Percentiles rank a stretch among this genome's conserved stretches.
These are phyloP conservation scores for Podospora comata DNA, from an alignment of 495 filamentous ascomycete species.

Conservation along the genomic window DNA sequence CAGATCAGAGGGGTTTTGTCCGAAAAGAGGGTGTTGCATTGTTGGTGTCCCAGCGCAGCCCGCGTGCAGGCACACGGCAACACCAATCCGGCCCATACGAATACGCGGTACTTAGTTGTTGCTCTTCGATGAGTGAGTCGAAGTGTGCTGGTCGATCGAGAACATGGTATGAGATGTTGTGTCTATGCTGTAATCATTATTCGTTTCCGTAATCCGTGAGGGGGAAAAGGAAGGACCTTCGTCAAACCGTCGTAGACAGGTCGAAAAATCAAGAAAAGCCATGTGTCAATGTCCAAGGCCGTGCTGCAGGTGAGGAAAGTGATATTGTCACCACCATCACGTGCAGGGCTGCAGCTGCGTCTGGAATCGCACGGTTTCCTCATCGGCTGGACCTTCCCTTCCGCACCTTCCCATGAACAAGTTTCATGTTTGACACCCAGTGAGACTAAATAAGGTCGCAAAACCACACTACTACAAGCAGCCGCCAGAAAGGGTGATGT, in stretches of 20 bases:
- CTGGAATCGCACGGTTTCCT: conserved; percentile 12
- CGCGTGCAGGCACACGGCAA: conserved; percentile 5
- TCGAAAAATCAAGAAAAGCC: not conserved
- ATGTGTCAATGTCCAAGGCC: not conserved
- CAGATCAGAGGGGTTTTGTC: conserved; percentile 9
- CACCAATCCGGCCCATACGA: conserved; percentile 5
- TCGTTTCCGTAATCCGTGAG: not conserved
- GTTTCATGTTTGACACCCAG: too few species aligned
- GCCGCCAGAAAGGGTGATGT: not conserved
- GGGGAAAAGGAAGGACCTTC: not conserved
- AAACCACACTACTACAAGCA: too few species aligned
- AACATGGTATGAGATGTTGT: not conserved
- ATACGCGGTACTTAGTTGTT: not conserved
- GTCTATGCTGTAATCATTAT: not conserved
- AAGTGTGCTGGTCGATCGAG: not conserved
- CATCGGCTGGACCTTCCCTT: not conserved
- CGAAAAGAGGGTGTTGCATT: conserved; percentile 13
- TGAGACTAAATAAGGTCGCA: too few species aligned
- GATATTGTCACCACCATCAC: conserved; percentile 13
- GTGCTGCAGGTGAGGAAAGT: not conserved
- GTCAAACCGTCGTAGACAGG: not conserved
- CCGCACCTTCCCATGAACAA: not conserved
- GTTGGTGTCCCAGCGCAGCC: conserved; percentile 5
- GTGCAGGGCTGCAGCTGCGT: conserved; percentile 19
- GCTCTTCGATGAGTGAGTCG: too few species aligned